These are phyloP conservation scores for Sanghuangporus weigelae DNA, from an alignment of 1,284 basidiomycete genomes.

Conservation along the genomic window DNA sequence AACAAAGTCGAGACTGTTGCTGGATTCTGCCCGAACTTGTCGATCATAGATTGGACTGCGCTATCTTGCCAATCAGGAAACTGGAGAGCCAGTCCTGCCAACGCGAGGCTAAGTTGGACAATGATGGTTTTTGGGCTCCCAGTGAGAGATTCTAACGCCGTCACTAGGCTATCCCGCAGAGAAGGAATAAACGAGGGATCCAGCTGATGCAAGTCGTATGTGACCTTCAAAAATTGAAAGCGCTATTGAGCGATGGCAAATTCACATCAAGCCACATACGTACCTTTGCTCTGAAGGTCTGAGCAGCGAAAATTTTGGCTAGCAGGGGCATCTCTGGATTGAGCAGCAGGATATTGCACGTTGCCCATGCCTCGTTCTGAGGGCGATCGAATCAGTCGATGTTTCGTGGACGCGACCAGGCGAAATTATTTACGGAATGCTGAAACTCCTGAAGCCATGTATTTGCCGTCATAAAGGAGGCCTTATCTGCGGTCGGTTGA, in stretches of 20 bases:
- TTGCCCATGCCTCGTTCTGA: slow-evolving; percentile 94
- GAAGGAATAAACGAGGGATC: slow-evolving; percentile 65
- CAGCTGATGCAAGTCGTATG: slow-evolving; percentile 92
- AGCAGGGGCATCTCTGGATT: slow-evolving; percentile 75
- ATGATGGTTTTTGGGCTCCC: slow-evolving; percentile 82
- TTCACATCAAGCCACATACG: slow-evolving; percentile 24
- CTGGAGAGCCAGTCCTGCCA: slow-evolving; percentile 90
- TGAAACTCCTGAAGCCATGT: slow-evolving; percentile 94
- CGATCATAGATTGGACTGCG: slow-evolving; percentile 78
- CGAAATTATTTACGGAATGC: slow-evolving; percentile 87
- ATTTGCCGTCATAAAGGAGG: slow-evolving; percentile 80
- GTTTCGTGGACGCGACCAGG: slow-evolving; percentile 34
- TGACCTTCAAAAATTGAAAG: slow-evolving; percentile 56
- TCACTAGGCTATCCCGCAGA: slow-evolving; percentile 83
- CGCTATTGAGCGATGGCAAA: slow-evolving; percentile 17
- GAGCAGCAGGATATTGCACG: slow-evolving; percentile 87
- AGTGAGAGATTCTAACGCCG: slow-evolving; percentile 67
- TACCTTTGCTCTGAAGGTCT: slow-evolving; percentile 95
- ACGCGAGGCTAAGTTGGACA: slow-evolving; percentile 85
- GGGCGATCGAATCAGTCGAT: slow-evolving; percentile 13
- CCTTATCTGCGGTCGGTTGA: slow-evolving; percentile 70
- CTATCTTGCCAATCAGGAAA: slow-evolving; percentile 81
- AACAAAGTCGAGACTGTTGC: slow-evolving; percentile 79
- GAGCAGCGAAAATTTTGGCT: slow-evolving; percentile 92
- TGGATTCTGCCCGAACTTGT: slow-evolving; percentile 82